Percentiles rank a stretch among this genome's conserved stretches.
Conservation (phyloP, 2,329 filamentous ascomycete species). For the Colletotrichum spinosum region DNA sequence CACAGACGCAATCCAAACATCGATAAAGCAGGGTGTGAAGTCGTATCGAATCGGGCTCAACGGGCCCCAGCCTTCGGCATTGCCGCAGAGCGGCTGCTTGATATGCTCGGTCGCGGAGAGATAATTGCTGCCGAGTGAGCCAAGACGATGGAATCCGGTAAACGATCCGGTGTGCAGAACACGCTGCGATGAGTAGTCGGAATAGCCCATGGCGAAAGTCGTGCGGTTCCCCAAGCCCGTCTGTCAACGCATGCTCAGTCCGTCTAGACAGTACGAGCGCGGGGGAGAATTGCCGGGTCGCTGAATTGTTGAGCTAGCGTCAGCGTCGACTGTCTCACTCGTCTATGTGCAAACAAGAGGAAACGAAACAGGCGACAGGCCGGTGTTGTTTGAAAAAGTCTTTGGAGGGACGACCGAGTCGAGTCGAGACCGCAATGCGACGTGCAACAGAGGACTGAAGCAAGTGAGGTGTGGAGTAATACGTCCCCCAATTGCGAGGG, state of each 20-base stretch:
- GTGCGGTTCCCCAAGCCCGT: constrained; percentile 30
- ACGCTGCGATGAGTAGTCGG: constrained; percentile 54
- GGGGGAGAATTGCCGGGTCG: background rate
- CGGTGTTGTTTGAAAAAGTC: constrained; percentile 17
- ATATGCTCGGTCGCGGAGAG: constrained; percentile 62
- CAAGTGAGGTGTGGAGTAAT: constrained; percentile 24
- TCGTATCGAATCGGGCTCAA: constrained; percentile 89
- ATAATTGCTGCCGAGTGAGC: constrained; percentile 68
- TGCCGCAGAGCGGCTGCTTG: constrained; percentile 84
- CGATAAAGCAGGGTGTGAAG: constrained; percentile 97
- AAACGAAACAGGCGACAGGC: constrained; percentile 10
- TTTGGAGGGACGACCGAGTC: constrained; percentile 24
- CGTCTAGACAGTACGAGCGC: constrained; percentile 12
- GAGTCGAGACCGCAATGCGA: constrained; percentile 31
- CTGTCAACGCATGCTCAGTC: constrained; percentile 34
- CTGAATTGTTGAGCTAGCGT: constrained; percentile 3
- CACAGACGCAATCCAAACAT: constrained; percentile 85
- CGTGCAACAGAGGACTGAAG: constrained; percentile 13
- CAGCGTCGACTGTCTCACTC: background rate
- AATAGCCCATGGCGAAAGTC: constrained; percentile 34
- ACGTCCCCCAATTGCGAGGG: constrained; percentile 27
- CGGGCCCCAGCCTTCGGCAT: constrained; percentile 95
- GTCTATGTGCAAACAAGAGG: constrained; percentile 1
- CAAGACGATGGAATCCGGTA: constrained; percentile 65
- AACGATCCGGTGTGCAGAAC: constrained; percentile 70